Percentiles rank a stretch among this genome's conserved stretches.
These are phyloP conservation scores for Saccharum hybrid DNA, from an alignment of 202 grass and related monocot species.

Conservation along the genomic window DNA sequence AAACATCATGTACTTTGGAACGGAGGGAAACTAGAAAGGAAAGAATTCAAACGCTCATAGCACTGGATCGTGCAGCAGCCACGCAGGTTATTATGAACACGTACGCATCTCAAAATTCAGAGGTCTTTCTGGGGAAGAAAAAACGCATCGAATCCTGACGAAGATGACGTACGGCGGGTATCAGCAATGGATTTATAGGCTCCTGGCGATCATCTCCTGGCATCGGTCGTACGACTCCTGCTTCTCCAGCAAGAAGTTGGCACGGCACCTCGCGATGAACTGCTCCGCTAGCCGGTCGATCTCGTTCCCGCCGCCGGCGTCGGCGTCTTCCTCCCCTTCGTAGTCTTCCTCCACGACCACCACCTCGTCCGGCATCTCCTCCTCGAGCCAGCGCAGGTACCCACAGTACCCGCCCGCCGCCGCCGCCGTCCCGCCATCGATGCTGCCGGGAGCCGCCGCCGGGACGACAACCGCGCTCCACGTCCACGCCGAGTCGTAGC, in stretches of 20 bases:
- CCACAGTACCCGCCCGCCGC: conserved; percentile 38
- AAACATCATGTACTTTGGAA: too few relatives aligned
- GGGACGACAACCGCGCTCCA: conserved; percentile 46
- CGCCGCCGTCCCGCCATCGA: too few relatives aligned
- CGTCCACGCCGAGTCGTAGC: conserved; percentile 45
- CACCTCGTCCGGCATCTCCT: conserved; percentile 28
- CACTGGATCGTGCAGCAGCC: too few relatives aligned
- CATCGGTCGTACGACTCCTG: conserved; percentile 83
- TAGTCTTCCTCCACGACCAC: not conserved
- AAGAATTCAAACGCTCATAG: too few relatives aligned
- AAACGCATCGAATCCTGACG: not conserved
- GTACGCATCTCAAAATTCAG: not conserved
- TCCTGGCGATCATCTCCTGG: conserved; percentile 87
- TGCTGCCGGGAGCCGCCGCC: not conserved
- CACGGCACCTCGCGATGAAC: conserved; percentile 83
- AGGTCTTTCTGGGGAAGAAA: not conserved
- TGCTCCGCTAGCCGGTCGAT: conserved; percentile 83
- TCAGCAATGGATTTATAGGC: conserved; percentile 41
- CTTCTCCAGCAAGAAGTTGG: conserved; percentile 82
- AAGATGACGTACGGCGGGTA: not conserved
- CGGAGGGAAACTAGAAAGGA: too few relatives aligned
- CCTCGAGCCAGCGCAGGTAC: conserved; percentile 71
- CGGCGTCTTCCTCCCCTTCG: not conserved
- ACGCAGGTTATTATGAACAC: not conserved
- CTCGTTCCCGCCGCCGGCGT: conserved; percentile 47